Base-by-base conservation (phyloP, 1,284 basidiomycete genomes). In the Waitea zeae region DNA sequence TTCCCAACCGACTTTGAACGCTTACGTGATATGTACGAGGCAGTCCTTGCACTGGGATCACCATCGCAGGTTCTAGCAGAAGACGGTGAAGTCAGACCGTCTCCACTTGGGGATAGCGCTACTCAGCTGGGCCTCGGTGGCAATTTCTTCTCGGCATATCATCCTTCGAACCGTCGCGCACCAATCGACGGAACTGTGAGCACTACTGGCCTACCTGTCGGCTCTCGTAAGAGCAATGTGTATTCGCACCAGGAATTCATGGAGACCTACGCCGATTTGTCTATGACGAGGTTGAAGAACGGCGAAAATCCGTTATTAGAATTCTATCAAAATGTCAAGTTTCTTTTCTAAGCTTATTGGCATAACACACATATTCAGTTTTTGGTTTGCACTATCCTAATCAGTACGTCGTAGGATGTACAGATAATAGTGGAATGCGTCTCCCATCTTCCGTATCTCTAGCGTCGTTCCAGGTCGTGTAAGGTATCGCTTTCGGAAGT, bases 1-100 rank as follows among this genome's bases (percentile, higher is more conserved):
- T 99, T 98, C 62, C 95, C 95, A 2, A 98, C 93, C 5, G 62
- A 92, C 50, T 99, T 98, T 45, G 70, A 74, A 35, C 67, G 70
- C 14, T 63, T 98, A 17, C 64, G 80, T 33, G 83, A 90, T 50
- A 80, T 90, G 67, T 95, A 95, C 55, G 79, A 87, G 49, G n/a
- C n/a, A n/a, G n/a, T n/a, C n/a, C n/a, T n/a, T n/a, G n/a, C n/a
- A n/a, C n/a, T n/a, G n/a, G n/a, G n/a, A n/a, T n/a, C n/a, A n/a
- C n/a, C n/a, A n/a, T n/a, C n/a, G n/a, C 64, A 76, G 44, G 67
- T 81, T 41, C 71, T 93, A 42, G 66, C 73, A 31, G 64, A 70
- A 42, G 73, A 73, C 18, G 42, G 45, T 12, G 42, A 42, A 17
- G 24, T 27, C 6, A 58, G 63, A 13, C 50, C 58, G 3, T 67